Conservation (phyloP, 2,329 filamentous ascomycete species). For the Neocatenulostroma microsporum region DNA sequence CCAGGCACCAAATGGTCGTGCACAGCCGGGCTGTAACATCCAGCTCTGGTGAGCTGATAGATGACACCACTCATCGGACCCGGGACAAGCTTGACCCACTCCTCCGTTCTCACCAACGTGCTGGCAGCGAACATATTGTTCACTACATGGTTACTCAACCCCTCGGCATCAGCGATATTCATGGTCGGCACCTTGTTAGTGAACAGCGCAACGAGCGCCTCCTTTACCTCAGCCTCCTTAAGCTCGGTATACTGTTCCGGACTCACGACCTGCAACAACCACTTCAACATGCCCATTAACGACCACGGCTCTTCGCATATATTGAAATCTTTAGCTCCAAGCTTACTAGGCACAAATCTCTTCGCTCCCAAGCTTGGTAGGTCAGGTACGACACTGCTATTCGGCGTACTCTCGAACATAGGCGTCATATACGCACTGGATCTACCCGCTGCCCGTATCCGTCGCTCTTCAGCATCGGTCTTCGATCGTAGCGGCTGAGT, state of each 20-base stretch:
- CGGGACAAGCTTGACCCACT: slow-evolving; percentile 90
- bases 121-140: slow-evolving; percentile 70
- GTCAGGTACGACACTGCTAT: slow-evolving; percentile 23
- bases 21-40: slow-evolving; percentile 81
- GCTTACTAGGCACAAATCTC: slow-evolving; percentile 59
- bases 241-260: slow-evolving; percentile 79
- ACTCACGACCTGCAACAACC: slow-evolving; percentile 73
- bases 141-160: slow-evolving; percentile 68
- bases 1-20: slow-evolving; percentile 62
- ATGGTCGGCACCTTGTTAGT: slow-evolving; percentile 94
- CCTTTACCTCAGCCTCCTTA: slow-evolving; percentile 73
- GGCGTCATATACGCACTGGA: slow-evolving; percentile 32
- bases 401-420: slow-evolving; percentile 32
- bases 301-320: slow-evolving; percentile 89
- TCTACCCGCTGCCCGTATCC: slow-evolving; percentile 38
- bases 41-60: slow-evolving; percentile 83
- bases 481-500: slow-evolving; percentile 82
- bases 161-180: slow-evolving; percentile 95
- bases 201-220: slow-evolving; percentile 81
- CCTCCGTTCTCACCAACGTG: slow-evolving; percentile 78
- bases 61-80: slow-evolving; percentile 80
- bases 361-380: slow-evolving; percentile 34
- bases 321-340: slow-evolving; percentile 71
- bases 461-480: slow-evolving; percentile 74
- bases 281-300: slow-evolving; percentile 73